Evolutionary conservation across 1,284 basidiomycete species (phyloP), one percentile per base, ranked within the genome.

Genomic region (Sphaerobolus stellatus): DNA sequence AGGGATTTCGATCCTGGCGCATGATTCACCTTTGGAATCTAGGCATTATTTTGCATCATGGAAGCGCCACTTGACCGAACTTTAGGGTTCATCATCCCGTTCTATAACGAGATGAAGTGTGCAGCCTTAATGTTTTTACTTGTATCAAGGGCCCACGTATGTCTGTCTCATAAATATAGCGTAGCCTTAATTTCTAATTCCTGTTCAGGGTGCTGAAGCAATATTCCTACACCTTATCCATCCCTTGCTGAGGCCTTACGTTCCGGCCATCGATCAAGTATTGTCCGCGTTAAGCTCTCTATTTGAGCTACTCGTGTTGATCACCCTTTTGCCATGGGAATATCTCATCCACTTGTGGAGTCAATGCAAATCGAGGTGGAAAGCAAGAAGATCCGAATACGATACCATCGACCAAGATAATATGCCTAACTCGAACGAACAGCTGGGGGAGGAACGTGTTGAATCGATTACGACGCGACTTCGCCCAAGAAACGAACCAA

Each of bases 91-190:
- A 81, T 91, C 59, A 76, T 89, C 50, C 88, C 88, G 13, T 91
- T 91, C 64, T 90, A 91, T 66, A 80, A 82, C 62, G 88, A 90
- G 70, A 72, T 89, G 69, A 91, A 91, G 69, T 81, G 83, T 2
- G 63, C 89, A 46, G 72, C 79, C 18, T 73, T 90, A 9, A 64
- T 91, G 14, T 90, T 90, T 67, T 78, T 91, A 50, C 74, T 91
- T 25, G 59, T 90, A 34, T 87, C 88, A 52, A 82, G 88, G 56
- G 83, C 88, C 51, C 75, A 83, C 67, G 88, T 90, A 66, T 55
- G 86, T 78, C 34, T 40, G 44, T 14, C 27, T n/a, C n/a, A n/a
- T n/a, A n/a, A n/a, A n/a, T n/a, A n/a, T n/a, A n/a, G n/a, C n/a
- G n/a, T n/a, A n/a, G n/a, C n/a, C n/a, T 45, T 51, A n/a, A 29